These are phyloP conservation scores for Phytophthora sp. DNA, from an alignment of 352 stramenopile genomes.

Conservation along the genomic window DNA sequence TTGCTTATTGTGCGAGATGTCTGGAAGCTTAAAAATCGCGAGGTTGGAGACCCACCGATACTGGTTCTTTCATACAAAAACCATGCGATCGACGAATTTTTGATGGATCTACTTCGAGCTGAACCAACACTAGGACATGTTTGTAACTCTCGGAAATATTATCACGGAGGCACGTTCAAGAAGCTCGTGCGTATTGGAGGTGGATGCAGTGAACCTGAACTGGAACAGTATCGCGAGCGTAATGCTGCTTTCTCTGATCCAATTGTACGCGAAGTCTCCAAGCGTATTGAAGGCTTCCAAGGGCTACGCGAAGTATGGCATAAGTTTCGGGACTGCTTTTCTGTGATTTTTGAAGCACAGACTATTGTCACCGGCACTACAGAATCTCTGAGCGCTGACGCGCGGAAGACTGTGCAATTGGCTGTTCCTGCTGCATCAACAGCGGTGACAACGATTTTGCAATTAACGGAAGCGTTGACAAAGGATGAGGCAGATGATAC, in stretches of 20 bases:
- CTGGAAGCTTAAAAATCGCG: slow-evolving; percentile 72
- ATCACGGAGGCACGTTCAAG: slow-evolving; percentile 40
- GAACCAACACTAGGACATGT: slow-evolving; percentile 48
- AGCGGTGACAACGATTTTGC: slow-evolving; percentile 25
- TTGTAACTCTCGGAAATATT: slow-evolving; percentile 32
- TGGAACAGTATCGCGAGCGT: slow-evolving; percentile 51
- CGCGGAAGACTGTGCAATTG: slow-evolving; percentile 28
- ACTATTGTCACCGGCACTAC: slow-evolving; percentile 10
- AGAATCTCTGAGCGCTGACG: slow-evolving; percentile 14
- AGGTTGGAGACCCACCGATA: slow-evolving; percentile 76
- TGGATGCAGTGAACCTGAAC: slow-evolving; percentile 62
- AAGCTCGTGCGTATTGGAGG: slow-evolving; percentile 69
- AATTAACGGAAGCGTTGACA: slow-evolving; percentile 9
- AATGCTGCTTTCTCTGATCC: slow-evolving; percentile 42
- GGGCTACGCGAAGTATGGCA: slow-evolving; percentile 42
- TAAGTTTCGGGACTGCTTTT: slow-evolving; percentile 42
- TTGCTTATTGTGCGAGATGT: slow-evolving; percentile 75
- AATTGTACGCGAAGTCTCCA: slow-evolving; percentile 25
- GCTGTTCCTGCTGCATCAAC: slow-evolving; percentile 35
- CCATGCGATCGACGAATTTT: slow-evolving; percentile 88
- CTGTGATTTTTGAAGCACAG: slow-evolving; percentile 38
- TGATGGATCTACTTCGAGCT: slow-evolving; percentile 73
- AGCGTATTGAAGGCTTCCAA: slow-evolving; percentile 44
- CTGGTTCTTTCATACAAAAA: slow-evolving; percentile 91
- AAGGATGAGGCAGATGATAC: background rate